Percentiles rank a stretch among this genome's conserved stretches.
phyloP scores from a whole-genome alignment of 768 basidiomycete genomes.

The Clavulina sp. region DNA sequence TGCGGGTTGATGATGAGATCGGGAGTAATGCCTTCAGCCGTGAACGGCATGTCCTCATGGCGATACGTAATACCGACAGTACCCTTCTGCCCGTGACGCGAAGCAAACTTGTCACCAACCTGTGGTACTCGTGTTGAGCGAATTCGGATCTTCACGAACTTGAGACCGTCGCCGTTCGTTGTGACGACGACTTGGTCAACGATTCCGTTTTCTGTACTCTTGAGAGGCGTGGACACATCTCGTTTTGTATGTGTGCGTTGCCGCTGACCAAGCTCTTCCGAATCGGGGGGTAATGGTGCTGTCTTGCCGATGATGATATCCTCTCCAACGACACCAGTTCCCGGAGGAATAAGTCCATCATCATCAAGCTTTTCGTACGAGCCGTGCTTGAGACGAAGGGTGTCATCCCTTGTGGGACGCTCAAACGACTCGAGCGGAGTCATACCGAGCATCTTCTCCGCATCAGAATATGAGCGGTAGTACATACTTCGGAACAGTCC shows the following conservation, averaged over 20 bases:
- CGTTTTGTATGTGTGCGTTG: constrained; percentile 85
- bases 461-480: constrained; percentile 95
- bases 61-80: constrained; percentile 99
- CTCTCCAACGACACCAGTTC: constrained; percentile 86
- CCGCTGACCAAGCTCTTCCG: constrained; percentile 91
- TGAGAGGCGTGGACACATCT: constrained; percentile 93
- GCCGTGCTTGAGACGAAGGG: constrained; percentile 92
- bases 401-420: constrained; percentile 84
- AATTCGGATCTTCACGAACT: constrained; percentile 96
- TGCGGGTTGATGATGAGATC: constrained; percentile 98
- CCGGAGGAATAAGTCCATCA: constrained; percentile 90
- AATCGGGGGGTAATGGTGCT: constrained; percentile 89
- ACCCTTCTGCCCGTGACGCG: constrained; percentile 98
- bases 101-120: constrained; percentile 98
- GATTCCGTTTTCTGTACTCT: constrained; percentile 94
- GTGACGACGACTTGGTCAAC: constrained; percentile 96
- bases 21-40: constrained; percentile 87
- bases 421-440: constrained; percentile 91
- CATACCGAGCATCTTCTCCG: constrained; percentile 91
- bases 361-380: constrained; percentile 97
- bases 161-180: constrained; percentile 88
- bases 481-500: constrained; percentile 98
- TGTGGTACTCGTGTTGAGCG: constrained; percentile 93
- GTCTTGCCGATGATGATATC: constrained; percentile 99
- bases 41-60: constrained; percentile 99